phyloP scores from a whole-genome alignment of 805 yeast genomes.

The Barnettozyma siamensis region DNA sequence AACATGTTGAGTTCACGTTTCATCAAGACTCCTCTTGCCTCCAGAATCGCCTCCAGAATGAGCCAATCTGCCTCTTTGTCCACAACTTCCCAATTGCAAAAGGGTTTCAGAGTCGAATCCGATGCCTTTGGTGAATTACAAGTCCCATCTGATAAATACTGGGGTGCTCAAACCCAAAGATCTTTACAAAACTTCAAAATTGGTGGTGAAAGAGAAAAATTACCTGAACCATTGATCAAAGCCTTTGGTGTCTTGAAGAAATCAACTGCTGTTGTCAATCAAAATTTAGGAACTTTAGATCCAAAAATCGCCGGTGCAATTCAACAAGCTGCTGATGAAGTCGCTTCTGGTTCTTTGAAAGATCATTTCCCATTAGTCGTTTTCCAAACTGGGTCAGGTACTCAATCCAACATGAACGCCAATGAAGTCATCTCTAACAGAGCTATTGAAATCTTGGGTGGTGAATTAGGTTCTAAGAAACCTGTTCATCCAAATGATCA shows the following conservation, averaged over 20 bases:
- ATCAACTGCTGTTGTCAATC: constrained; percentile 90
- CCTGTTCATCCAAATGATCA: constrained; percentile 99
- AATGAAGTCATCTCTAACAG: constrained; percentile 98
- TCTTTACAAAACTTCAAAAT: constrained; percentile 91
- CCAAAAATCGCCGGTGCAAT: constrained; percentile 80
- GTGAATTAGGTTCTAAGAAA: constrained; percentile 81
- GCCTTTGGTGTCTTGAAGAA: constrained; percentile 94
- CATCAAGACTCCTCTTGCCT: constrained; percentile 5
- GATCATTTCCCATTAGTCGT: constrained; percentile 98
- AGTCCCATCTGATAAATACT: constrained; percentile 80
- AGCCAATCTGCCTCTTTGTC: constrained; percentile 7
- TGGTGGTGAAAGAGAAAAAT: constrained; percentile 84
- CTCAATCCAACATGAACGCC: constrained; percentile 98
- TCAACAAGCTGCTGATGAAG: constrained; percentile 93
- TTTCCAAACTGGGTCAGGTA: constrained; percentile 98
- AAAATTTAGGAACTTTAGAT: constrained; percentile 74
- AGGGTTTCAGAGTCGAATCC: constrained; percentile 58
- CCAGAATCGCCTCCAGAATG: constrained; percentile 8
- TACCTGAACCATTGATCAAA: constrained; percentile 85
- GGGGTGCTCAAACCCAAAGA: constrained; percentile 98
- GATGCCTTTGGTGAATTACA: constrained; percentile 98
- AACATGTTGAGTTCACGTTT: constrained; percentile 8
- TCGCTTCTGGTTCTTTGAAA: constrained; percentile 80
- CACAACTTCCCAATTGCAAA: constrained; percentile 4
- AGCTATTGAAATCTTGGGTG: constrained; percentile 95